phyloP scores from a whole-genome alignment of 495 filamentous ascomycete genomes.

The Ascobolus immersus region DNA sequence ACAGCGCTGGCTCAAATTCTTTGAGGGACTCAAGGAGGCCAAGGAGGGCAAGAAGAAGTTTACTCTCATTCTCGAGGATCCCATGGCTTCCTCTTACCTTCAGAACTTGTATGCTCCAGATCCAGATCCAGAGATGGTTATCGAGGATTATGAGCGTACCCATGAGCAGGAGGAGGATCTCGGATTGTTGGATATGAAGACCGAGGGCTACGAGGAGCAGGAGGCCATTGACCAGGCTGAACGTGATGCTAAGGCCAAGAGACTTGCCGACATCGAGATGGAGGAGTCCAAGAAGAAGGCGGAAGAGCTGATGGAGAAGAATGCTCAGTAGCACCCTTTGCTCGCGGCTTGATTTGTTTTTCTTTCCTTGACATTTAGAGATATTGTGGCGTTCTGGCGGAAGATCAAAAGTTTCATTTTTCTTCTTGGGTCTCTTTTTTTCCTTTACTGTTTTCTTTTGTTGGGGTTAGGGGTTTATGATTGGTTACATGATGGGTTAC shows the following conservation, averaged over 20 bases:
- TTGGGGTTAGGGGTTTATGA: too few relatives aligned
- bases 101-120: slow-evolving; percentile 54
- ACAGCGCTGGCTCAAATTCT: slow-evolving; percentile 57
- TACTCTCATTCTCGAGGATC: slow-evolving; percentile 65
- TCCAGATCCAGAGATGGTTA: slow-evolving; percentile 51
- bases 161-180: slow-evolving; percentile 78
- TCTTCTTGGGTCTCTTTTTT: too few relatives aligned
- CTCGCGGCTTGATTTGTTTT: too few relatives aligned
- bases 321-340: not conserved
- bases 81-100: slow-evolving; percentile 73
- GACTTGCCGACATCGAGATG: not conserved
- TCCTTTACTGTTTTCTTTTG: too few relatives aligned
- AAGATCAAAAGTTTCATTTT: too few relatives aligned
- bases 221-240: too few relatives aligned
- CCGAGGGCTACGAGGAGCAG: slow-evolving; percentile 58
- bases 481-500: too few relatives aligned
- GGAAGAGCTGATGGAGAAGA: not conserved
- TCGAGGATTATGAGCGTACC: slow-evolving; percentile 68
- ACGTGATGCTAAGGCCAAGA: not conserved
- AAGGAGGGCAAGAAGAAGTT: slow-evolving; percentile 65
- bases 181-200: slow-evolving; percentile 76
- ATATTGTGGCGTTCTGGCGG: too few relatives aligned
- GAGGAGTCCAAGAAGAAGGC: not conserved
- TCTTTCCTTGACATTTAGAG: too few relatives aligned
- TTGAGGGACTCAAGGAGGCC: slow-evolving; percentile 43